A percentile compares a stretch with the other conserved stretches of the same genome.
These are phyloP conservation scores for Venturia oleaginea DNA, from an alignment of 2,329 filamentous ascomycete species.

Conservation along the genomic window DNA sequence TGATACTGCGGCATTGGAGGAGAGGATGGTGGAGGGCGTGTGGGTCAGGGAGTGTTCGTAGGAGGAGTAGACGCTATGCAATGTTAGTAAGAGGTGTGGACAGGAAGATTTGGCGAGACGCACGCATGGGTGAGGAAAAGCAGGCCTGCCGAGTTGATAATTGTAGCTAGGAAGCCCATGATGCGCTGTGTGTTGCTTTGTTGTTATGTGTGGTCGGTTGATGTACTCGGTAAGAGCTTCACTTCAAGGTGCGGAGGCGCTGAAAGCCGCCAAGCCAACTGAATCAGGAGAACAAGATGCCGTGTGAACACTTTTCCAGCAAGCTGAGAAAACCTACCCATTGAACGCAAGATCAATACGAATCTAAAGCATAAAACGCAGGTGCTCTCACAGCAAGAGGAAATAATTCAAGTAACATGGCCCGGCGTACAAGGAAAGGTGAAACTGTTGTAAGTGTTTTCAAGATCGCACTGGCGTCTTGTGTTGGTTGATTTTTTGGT, in stretches of 20 bases:
- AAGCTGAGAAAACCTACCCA: no score
- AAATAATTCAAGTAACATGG: background rate
- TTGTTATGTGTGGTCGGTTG: background rate
- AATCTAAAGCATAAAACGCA: no score
- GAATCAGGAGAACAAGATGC: background rate
- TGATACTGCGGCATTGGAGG: constrained; percentile 19
- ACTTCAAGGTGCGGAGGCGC: background rate
- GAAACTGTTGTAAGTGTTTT: background rate
- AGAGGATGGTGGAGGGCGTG: constrained; percentile 30
- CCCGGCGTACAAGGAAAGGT: background rate
- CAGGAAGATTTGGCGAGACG: constrained; percentile 26
- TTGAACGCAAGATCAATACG: no score
- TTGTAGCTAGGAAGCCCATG: constrained; percentile 65
- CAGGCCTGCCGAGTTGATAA: constrained; percentile 65
- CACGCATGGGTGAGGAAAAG: constrained; percentile 82
- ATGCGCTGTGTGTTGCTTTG: constrained; percentile 14
- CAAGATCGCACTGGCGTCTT: background rate
- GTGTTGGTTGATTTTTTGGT: background rate
- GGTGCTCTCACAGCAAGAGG: background rate
- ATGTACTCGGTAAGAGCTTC: background rate
- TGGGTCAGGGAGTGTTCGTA: constrained; percentile 80
- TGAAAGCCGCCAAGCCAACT: background rate
- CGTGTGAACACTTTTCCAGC: background rate
- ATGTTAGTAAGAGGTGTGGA: constrained; percentile 14
- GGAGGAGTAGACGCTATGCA: constrained; percentile 79